These are phyloP conservation scores for Ustilago sp. DNA, from an alignment of 1,284 basidiomycete genomes.

Conservation along the genomic window DNA sequence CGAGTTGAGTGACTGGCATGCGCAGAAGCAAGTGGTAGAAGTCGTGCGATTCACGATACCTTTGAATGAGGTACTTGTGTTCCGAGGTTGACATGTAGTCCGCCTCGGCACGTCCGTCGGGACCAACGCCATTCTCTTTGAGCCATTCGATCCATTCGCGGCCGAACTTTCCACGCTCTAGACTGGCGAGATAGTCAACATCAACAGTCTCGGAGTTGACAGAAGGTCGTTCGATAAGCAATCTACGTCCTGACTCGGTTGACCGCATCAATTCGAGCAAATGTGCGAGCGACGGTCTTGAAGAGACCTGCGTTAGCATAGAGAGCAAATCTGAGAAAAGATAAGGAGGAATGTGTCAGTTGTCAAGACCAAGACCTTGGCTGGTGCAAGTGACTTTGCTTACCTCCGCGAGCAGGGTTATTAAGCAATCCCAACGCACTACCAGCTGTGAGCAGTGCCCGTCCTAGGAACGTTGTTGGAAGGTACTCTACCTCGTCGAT, in stretches of 20 bases:
- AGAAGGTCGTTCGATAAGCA: constrained; percentile 84
- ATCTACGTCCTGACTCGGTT: constrained; percentile 74
- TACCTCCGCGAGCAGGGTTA: constrained; percentile 86
- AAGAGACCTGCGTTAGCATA: constrained; percentile 58
- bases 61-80: constrained; percentile 84
- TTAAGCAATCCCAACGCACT: constrained; percentile 85
- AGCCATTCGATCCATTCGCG: constrained; percentile 91
- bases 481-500: constrained; percentile 45
- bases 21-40: constrained; percentile 91
- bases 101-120: constrained; percentile 83
- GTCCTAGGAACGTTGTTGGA: constrained; percentile 21
- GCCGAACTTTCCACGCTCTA: constrained; percentile 86
- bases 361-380: neutral
- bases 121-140: constrained; percentile 87
- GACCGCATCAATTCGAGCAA: constrained; percentile 84
- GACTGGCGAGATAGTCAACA: constrained; percentile 76
- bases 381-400: constrained; percentile 60
- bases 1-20: constrained; percentile 88
- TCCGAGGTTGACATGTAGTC: constrained; percentile 85
- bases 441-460: constrained; percentile 82
- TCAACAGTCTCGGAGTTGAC: constrained; percentile 84
- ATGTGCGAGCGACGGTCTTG: constrained; percentile 77
- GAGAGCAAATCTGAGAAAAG: constrained; percentile 40
- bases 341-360: neutral
- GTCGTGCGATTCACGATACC: constrained; percentile 96